phyloP scores from a whole-genome alignment of 305 asterid genomes.

The Vinca major region DNA sequence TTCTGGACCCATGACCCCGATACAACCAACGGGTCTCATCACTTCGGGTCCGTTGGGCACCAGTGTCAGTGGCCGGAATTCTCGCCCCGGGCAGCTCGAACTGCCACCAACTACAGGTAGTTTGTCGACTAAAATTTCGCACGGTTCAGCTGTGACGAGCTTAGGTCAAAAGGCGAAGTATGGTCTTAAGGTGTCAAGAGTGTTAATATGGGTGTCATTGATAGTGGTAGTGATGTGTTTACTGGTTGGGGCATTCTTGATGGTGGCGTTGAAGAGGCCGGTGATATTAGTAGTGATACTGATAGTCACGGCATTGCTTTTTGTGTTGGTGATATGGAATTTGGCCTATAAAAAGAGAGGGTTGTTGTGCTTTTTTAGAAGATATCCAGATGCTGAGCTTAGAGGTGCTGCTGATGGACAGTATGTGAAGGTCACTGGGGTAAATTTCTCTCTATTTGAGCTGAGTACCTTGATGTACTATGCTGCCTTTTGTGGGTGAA shows the following conservation, averaged over 20 bases:
- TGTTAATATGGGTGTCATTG: slow-evolving; percentile 69
- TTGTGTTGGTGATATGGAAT: slow-evolving; percentile 52
- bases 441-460: slow-evolving; percentile 25
- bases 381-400: slow-evolving; percentile 35
- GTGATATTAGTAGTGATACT: slow-evolving; percentile 53
- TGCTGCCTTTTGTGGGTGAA: not conserved
- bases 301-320: slow-evolving; percentile 35
- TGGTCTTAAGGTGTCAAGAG: slow-evolving; percentile 73
- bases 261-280: slow-evolving; percentile 73
- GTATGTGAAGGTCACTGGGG: slow-evolving; percentile 98
- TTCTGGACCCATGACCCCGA: slow-evolving; percentile 93
- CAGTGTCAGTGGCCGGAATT: slow-evolving; percentile 25
- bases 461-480: not conserved
- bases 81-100: slow-evolving; percentile 64
- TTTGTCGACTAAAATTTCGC: slow-evolving; percentile 38
- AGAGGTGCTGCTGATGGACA: slow-evolving; percentile 83
- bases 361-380: slow-evolving; percentile 34
- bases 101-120: slow-evolving; percentile 18
- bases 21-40: slow-evolving; percentile 86
- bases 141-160: slow-evolving; percentile 77
- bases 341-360: slow-evolving; percentile 46
- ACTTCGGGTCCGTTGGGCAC: slow-evolving; percentile 27
- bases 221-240: slow-evolving; percentile 77
- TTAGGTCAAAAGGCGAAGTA: slow-evolving; percentile 43
- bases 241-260: slow-evolving; percentile 73